phyloP scores from a whole-genome alignment of 129 eudicot genomes.

The Heracleum sosnowskyi region DNA sequence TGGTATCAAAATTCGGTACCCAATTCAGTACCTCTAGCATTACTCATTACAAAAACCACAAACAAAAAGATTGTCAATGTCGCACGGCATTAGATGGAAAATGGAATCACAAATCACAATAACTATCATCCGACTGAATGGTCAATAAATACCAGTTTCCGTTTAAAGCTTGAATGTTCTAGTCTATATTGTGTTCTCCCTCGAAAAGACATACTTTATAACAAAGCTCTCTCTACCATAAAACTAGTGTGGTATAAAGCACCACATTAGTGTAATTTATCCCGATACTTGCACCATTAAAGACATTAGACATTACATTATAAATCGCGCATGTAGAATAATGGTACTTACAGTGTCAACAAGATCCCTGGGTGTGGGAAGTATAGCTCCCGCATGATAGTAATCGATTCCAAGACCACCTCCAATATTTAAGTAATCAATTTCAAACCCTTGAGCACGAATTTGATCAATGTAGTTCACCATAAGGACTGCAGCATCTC shows the following conservation, averaged over 20 bases:
- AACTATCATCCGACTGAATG: not conserved
- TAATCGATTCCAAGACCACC: constrained; percentile 65
- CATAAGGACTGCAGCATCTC: constrained; percentile 61
- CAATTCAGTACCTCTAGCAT: no score
- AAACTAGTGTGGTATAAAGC: not conserved
- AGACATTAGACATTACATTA: no score
- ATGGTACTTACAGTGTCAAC: constrained; percentile 39
- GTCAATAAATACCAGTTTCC: no score
- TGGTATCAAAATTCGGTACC: no score
- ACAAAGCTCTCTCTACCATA: not conserved
- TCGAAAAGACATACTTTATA: not conserved
- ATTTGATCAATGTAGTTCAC: constrained; percentile 58
- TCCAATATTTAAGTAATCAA: constrained; percentile 53
- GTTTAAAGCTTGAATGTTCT: no score
- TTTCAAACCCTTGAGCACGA: constrained; percentile 53
- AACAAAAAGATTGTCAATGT: not conserved
- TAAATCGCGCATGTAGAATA: not conserved
- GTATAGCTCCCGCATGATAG: constrained; percentile 58
- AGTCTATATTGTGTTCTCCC: not conserved
- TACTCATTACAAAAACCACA: not conserved
- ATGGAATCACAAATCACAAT: not conserved
- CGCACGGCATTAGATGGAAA: not conserved
- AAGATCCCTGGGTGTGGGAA: constrained; percentile 56
- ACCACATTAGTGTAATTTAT: not conserved
- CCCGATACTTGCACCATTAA: not conserved